Evolutionary conservation across 75 land plant genomes (phyloP), one percentile per base, ranked within the genome.

Genomic region (Selaginella tamariscina): DNA sequence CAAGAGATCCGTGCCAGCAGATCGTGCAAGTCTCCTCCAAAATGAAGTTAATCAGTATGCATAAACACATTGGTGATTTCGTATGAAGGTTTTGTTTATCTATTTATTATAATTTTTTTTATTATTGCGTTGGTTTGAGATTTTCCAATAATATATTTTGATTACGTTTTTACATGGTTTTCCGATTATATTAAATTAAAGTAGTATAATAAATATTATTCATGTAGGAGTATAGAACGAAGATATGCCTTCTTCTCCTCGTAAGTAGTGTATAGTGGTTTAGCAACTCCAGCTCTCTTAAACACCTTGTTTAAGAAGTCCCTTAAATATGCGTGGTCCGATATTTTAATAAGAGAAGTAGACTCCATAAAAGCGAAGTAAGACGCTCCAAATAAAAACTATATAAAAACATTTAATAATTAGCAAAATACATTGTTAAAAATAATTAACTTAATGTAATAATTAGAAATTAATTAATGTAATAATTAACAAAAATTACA

Each of bases 191-290:
- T n/a, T n/a, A n/a, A n/a, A n/a, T n/a, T n/a, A n/a, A n/a, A n/a
- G n/a, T n/a, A n/a, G n/a, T 39, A 39, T 39, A 15, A 39, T 5
- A 39, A 5, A 5, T 5, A 39, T 39, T 15, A 39, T 15, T 39
- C 49, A 15, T 39, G 49, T 39, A 68, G 9, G 54, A 54, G 30
- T 23, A 68, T 54, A 24, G 70, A 68, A 13, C 75, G 64, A 13
- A 76, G 75, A 56, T 71, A 76, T 28, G 32, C 74, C 55, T 67
- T 66, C 65, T 76, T 76, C 32, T 76, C 75, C 8, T 76, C 74
- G 44, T 76, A 76, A 30, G 18, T 76, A 15, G 65, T 66, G 73
- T 76, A 76, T 0, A 68, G 33, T 32, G 78, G 78, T 33, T 57
- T 76, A 0, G 74, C 70, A 59, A 76, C 64, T 21, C 70, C 70